Evolutionary conservation across 1,284 basidiomycete species (phyloP).

Genomic region (Ustilago nuda): DNA sequence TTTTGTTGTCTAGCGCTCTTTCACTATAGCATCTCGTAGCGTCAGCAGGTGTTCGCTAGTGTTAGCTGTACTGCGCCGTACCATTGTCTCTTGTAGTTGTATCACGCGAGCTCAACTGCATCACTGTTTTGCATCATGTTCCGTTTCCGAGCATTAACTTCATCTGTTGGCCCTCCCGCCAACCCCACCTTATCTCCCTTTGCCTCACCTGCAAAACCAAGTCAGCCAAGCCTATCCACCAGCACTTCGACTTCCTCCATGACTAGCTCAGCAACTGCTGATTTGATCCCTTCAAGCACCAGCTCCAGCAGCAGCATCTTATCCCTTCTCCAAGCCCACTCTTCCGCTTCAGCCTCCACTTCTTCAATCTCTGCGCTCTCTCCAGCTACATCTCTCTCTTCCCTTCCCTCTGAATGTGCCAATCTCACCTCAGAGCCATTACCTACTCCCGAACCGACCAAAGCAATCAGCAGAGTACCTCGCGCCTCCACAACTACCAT

Average conservation of each 20-base stretch:
- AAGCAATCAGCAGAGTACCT: conserved; percentile 3
- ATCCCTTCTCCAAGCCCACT: conserved; percentile 38
- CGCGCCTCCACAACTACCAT: conserved; percentile 10
- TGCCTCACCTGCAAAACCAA: conserved; percentile 13
- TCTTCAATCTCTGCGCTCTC: conserved; percentile 17
- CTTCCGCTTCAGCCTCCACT: conserved; percentile 23
- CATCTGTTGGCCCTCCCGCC: conserved; percentile 12
- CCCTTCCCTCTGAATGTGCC: conserved; percentile 15
- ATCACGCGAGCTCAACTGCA: conserved; percentile 26
- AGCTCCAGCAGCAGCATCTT: conserved; percentile 41
- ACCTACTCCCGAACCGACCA: conserved; percentile 13
- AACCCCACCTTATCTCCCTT: conserved; percentile 2
- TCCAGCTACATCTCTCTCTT: conserved; percentile 20
- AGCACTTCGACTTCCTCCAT: conserved; percentile 23
- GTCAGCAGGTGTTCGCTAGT: conserved; percentile 4
- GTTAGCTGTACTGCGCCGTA: conserved; percentile 11
- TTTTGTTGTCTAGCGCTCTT: background rate
- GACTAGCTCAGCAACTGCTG: conserved; percentile 14
- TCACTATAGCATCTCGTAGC: conserved; percentile 2
- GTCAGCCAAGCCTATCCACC: conserved; percentile 5
- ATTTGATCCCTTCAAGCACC: conserved; percentile 17
- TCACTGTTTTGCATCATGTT: conserved; percentile 26
- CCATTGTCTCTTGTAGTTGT: conserved; percentile 4
- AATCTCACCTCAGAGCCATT: conserved; percentile 19
- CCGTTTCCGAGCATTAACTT: conserved; percentile 42